Evolutionary conservation across 768 basidiomycete genomes (phyloP).

Genomic region (Leucosporidium yakuticum): DNA sequence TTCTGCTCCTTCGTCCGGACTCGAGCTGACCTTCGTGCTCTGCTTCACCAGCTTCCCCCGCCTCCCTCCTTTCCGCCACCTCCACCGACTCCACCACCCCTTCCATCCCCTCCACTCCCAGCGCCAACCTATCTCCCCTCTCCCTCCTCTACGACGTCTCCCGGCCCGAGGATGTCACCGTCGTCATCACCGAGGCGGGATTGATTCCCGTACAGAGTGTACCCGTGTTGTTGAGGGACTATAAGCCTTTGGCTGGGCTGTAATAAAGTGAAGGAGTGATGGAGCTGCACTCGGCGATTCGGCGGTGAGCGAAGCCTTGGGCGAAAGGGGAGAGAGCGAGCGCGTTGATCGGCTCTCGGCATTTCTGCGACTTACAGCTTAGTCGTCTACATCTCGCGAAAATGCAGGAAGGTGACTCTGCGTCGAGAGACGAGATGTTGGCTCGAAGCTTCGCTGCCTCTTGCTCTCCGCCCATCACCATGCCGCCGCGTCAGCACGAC

Average conservation of each 20-base stretch:
- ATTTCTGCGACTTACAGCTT: too few species aligned
- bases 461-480: too few species aligned
- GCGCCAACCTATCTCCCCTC: constrained; percentile 63
- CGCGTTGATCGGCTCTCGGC: too few species aligned
- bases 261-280: too few species aligned
- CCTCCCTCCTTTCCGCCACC: constrained; percentile 31
- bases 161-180: constrained; percentile 83
- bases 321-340: too few species aligned
- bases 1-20: constrained; percentile 36
- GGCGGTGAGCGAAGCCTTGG: too few species aligned
- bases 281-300: too few species aligned
- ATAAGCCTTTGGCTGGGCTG: constrained; percentile 21
- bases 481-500: too few species aligned
- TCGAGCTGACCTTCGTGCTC: constrained; percentile 12
- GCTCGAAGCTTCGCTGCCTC: too few species aligned
- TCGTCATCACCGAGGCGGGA: constrained; percentile 94
- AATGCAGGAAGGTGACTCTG: too few species aligned
- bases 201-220: constrained; percentile 50
- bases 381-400: too few species aligned
- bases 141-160: constrained; percentile 92
- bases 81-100: constrained; percentile 42
- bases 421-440: too few species aligned
- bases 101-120: constrained; percentile 18
- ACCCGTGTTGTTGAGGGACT: constrained; percentile 38
- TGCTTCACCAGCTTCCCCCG: constrained; percentile 41